A percentile compares a stretch with the other conserved stretches of the same genome.
Conservation (phyloP, 2,329 filamentous ascomycete species). For the Colletotrichum chrysophilum region DNA sequence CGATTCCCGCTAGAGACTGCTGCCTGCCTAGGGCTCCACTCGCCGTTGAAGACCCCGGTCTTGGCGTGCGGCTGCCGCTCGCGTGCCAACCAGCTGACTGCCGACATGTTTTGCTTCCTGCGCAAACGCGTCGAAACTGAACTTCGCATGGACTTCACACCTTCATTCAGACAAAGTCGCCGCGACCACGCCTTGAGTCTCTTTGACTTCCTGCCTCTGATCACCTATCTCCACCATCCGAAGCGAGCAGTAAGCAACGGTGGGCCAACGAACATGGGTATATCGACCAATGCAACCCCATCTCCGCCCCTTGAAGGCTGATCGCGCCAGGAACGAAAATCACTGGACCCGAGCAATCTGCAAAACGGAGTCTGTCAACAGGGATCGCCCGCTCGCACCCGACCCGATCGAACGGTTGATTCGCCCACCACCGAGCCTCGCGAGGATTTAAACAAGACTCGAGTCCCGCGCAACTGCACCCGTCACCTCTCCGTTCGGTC, state of each 20-base stretch:
- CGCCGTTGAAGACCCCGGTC: background rate
- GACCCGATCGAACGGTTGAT: background rate
- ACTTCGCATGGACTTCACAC: background rate
- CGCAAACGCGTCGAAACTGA: accelerated
- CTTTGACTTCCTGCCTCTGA: accelerated
- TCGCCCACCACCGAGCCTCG: background rate
- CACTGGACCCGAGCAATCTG: background rate
- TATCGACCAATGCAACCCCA: background rate
- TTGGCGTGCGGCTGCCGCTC: background rate
- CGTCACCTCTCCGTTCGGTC: background rate
- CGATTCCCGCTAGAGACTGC: background rate
- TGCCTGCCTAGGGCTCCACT: background rate
- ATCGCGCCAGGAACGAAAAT: background rate
- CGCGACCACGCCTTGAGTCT: background rate
- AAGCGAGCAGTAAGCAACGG: background rate
- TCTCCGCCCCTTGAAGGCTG: conserved; percentile 5
- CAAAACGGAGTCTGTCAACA: background rate
- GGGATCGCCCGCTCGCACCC: background rate
- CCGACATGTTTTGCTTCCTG: accelerated
- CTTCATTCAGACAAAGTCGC: accelerated
- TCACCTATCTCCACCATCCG: background rate
- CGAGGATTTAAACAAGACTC: background rate
- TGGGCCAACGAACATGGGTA: background rate
- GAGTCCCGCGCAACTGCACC: background rate
- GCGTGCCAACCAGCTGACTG: background rate